These are phyloP conservation scores for Peniophora sp. DNA, from an alignment of 1,284 basidiomycete genomes.

Conservation along the genomic window DNA sequence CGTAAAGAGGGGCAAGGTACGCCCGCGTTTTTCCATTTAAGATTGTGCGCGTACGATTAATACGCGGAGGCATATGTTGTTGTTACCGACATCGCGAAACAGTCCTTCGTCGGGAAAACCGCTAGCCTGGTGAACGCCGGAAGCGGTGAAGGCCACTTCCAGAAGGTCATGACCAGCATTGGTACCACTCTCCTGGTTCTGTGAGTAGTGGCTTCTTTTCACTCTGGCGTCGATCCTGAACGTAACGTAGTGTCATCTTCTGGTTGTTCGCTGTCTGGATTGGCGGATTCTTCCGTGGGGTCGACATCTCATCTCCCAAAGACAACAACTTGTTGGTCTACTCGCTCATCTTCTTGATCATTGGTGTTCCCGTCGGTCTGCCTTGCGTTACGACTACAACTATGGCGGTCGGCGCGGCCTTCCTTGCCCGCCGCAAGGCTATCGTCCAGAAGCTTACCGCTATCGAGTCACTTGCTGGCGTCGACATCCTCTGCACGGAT, in stretches of 20 bases:
- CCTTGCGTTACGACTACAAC: conserved; percentile 35
- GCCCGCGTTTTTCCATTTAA: no score
- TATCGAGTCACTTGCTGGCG: conserved; percentile 49
- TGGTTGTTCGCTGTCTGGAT: conserved; percentile 41
- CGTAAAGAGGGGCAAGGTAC: conserved; percentile 22
- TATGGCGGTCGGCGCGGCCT: conserved; percentile 47
- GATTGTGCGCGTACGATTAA: no score
- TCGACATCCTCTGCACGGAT: conserved; percentile 49
- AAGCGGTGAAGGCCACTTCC: conserved; percentile 37
- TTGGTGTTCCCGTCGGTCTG: conserved; percentile 49
- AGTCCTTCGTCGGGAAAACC: conserved; percentile 37
- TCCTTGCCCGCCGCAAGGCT: conserved; percentile 44
- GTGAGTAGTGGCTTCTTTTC: conserved; percentile 5
- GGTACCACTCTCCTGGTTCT: conserved; percentile 39
- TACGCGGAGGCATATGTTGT: conserved; percentile 38
- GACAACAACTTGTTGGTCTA: conserved; percentile 44
- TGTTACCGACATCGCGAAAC: conserved; percentile 36
- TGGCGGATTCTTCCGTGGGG: conserved; percentile 37
- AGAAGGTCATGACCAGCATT: conserved; percentile 39
- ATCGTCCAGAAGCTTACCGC: conserved; percentile 56
- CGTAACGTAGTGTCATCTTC: conserved; percentile 25
- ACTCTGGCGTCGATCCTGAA: neutral
- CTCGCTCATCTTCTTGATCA: conserved; percentile 35
- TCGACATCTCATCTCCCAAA: conserved; percentile 33
- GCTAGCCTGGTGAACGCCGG: conserved; percentile 31